These are phyloP conservation scores for Pachyrhizus erosus DNA, from an alignment of 306 rosid genomes.

Conservation along the genomic window DNA sequence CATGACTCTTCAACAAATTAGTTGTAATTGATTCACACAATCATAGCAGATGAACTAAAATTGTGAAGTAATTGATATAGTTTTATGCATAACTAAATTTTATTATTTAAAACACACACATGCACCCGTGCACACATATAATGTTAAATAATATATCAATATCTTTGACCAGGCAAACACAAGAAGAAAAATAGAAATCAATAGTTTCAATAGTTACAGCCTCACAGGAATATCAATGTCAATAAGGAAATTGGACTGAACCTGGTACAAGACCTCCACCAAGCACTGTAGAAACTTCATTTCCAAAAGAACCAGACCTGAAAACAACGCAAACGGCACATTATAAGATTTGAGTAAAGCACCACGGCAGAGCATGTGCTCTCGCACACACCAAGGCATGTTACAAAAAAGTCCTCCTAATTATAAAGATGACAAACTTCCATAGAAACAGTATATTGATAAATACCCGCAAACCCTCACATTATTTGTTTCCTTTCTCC, in stretches of 20 bases:
- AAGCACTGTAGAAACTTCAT: slow-evolving; percentile 80
- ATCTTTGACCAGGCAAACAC: slow-evolving; percentile 6
- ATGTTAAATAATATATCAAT: neutral
- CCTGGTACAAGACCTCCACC: slow-evolving; percentile 99
- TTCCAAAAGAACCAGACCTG: slow-evolving; percentile 79
- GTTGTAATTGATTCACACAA: neutral
- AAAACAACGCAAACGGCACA: slow-evolving; percentile 37
- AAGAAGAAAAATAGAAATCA: neutral
- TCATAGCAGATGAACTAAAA: slow-evolving; percentile 23
- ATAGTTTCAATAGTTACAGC: too few species aligned
- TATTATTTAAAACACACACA: neutral
- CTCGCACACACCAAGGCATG: neutral
- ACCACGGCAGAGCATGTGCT: neutral
- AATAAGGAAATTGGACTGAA: slow-evolving; percentile 31
- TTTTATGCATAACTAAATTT: neutral
- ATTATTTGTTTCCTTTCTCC: neutral
- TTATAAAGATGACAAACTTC: neutral
- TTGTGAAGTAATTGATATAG: neutral
- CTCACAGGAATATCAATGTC: too few species aligned
- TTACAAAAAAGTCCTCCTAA: neutral
- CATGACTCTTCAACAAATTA: neutral
- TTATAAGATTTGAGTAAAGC: slow-evolving; percentile 22
- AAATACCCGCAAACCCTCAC: neutral
- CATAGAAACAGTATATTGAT: neutral
- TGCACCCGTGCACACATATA: neutral